Evolutionary conservation across 768 basidiomycete genomes (phyloP), one percentile per base, ranked within the genome.

Genomic region (Leucosporidium scottii): DNA sequence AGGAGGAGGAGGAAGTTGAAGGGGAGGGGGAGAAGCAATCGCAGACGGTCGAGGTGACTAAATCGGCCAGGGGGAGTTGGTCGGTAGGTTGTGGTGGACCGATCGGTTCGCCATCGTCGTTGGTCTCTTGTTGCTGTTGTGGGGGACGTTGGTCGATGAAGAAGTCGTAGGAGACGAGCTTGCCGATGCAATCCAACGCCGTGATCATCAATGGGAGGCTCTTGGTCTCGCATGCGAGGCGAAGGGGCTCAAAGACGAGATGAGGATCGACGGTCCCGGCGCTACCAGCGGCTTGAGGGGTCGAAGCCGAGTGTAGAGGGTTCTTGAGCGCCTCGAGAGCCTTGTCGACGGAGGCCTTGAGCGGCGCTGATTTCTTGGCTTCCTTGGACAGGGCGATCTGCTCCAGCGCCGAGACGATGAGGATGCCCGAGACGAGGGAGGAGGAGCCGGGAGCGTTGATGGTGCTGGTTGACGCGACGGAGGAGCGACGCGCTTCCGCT

Each of bases 121-220:
- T 44, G 91, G 91, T 59, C 87, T 77, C 7, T 77, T 79, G 48
- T 73, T 79, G 44, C 78, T 78, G 64, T 59, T 44, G 39, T 39
- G 78, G 66, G 13, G 81, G 77, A 47, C 81, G 79, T 39, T 83
- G 78, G 73, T 96, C 93, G 53, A 85, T 84, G 76, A 98, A 97
- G 84, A 98, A 98, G 30, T 91, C 93, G 78, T 98, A 91, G 10
- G 93, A 93, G 70, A 98, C 90, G 72, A 99, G 85, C 79, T 99
- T 99, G 64, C 92, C 91, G 68, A 97, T 92, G 76, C 96, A 93
- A 79, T 99, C 96, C 77, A 99, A 81, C 74, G 93, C 94, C 23
- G 93, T 90, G 76, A 96, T 91, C 87, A 93, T 90, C 44, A 98
- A 84, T 73, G 91, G 91, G 77, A 97, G 93, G 70, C 83, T 89